phyloP scores from a whole-genome alignment of 2,329 filamentous ascomycete species.

The Remersonia thermophila region DNA sequence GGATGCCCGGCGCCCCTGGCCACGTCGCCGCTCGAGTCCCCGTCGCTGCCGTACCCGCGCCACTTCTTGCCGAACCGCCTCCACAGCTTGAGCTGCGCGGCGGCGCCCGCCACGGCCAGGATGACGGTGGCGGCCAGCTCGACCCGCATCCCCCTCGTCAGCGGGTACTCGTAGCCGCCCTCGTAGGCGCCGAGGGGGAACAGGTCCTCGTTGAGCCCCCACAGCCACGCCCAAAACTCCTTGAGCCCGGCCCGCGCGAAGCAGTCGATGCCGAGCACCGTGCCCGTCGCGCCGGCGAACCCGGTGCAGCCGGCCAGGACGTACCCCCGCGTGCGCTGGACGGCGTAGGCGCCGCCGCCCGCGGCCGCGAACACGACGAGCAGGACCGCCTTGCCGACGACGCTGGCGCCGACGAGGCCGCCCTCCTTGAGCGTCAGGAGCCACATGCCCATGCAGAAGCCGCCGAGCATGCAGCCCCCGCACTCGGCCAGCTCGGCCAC shows the following conservation, averaged over 20 bases:
- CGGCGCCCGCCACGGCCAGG: conserved; percentile 59
- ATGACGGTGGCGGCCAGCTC: conserved; percentile 71
- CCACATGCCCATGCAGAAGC: conserved; percentile 86
- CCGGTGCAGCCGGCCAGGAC: conserved; percentile 64
- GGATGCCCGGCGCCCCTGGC: no score
- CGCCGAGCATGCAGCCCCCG: conserved; percentile 75
- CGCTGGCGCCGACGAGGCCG: conserved; percentile 55
- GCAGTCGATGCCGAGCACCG: conserved; percentile 79
- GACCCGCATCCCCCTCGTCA: conserved; percentile 76
- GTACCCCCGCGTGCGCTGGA: conserved; percentile 64
- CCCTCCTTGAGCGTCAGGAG: conserved; percentile 65
- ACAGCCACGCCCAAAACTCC: conserved; percentile 92
- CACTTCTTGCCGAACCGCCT: conserved; percentile 58
- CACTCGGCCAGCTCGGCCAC: conserved; percentile 62
- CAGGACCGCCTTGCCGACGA: conserved; percentile 56
- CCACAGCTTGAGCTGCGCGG: conserved; percentile 82
- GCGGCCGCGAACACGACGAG: conserved; percentile 59
- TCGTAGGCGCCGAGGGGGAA: conserved; percentile 52
- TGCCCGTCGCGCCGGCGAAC: conserved; percentile 68
- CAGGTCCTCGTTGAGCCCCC: conserved; percentile 65
- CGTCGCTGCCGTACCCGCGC: no score
- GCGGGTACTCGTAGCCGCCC: conserved; percentile 63
- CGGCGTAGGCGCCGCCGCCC: conserved; percentile 65
- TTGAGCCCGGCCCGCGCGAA: conserved; percentile 83
- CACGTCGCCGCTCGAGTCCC: no score